Conservation (phyloP, 2,329 filamentous ascomycete genomes). For the Monilinia polystroma region DNA sequence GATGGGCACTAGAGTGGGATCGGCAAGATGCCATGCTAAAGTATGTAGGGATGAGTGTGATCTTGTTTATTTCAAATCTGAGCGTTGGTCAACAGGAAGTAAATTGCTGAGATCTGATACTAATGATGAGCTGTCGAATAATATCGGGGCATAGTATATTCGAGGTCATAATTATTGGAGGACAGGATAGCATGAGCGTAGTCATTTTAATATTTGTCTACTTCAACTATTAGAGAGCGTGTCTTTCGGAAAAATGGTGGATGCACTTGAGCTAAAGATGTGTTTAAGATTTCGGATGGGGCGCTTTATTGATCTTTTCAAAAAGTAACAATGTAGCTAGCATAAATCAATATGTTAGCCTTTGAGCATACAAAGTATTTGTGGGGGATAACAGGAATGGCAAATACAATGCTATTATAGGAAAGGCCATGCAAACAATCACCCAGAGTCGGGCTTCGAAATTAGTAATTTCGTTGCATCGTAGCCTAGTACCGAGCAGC, state of each 20-base stretch:
- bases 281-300: background rate
- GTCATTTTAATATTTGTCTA: background rate
- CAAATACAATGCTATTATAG: background rate
- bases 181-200: background rate
- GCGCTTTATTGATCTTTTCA: background rate
- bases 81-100: background rate
- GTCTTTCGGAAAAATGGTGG: background rate
- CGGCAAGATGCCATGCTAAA: conserved; percentile 7
- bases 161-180: conserved; percentile 6
- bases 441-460: background rate
- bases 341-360: background rate
- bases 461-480: background rate
- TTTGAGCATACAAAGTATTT: background rate
- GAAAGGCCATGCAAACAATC: background rate
- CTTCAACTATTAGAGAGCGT: background rate
- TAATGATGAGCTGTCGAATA: conserved; percentile 13
- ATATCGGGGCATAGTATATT: conserved; percentile 7
- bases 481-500: background rate
- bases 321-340: background rate
- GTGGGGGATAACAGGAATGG: background rate
- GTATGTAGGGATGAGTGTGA: conserved; percentile 12
- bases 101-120: background rate
- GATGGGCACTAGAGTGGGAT: conserved; percentile 8
- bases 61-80: background rate
- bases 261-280: background rate